A percentile compares a stretch with the other conserved stretches of the same genome.
phyloP scores from a whole-genome alignment of 176 grass and related monocot species.

The Triticum urartu region DNA sequence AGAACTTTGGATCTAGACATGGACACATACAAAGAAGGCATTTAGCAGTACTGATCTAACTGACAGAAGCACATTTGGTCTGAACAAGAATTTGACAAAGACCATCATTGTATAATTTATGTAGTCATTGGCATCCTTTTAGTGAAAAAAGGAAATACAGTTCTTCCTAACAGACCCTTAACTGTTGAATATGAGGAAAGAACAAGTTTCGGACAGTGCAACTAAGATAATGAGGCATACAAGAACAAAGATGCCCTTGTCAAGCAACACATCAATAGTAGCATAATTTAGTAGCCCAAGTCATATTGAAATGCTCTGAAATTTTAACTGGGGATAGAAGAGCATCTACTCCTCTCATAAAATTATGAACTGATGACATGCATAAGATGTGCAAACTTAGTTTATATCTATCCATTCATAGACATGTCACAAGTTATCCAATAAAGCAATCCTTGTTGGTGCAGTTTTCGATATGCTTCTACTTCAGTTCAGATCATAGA shows the following conservation, averaged over 20 bases:
- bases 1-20: too few species aligned
- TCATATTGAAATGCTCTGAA: background rate
- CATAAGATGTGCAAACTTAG: too few species aligned
- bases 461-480: too few species aligned
- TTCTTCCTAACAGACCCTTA: background rate
- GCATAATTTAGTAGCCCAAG: background rate
- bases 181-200: background rate
- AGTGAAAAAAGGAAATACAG: background rate
- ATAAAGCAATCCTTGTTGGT: too few species aligned
- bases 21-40: too few species aligned
- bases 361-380: too few species aligned
- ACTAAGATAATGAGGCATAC: slow-evolving; percentile 31
- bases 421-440: too few species aligned
- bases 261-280: slow-evolving; percentile 21
- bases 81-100: too few species aligned
- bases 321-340: background rate
- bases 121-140: slow-evolving; percentile 16
- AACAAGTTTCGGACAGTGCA: slow-evolving; percentile 8
- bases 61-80: too few species aligned
- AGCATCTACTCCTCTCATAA: background rate
- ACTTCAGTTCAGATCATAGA: too few species aligned
- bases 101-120: background rate
- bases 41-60: too few species aligned
- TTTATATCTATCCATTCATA: too few species aligned
- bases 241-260: slow-evolving; percentile 10